Base-by-base conservation (phyloP, 441 rosid species). In the Eutrema salsugineum region DNA sequence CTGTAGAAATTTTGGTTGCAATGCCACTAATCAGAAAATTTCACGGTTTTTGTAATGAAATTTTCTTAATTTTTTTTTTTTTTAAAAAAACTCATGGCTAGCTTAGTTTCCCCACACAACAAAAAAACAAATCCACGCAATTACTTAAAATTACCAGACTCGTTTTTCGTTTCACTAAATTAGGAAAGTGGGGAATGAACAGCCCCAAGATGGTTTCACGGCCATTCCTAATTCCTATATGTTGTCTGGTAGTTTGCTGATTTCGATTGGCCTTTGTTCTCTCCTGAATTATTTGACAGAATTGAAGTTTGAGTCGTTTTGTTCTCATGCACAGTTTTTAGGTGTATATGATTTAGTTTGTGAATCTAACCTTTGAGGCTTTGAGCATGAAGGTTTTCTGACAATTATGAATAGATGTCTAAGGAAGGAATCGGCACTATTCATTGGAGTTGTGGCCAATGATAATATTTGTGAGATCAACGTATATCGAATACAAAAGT, bases 201-300 rank as follows among this genome's bases (percentile, higher is more conserved):
- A 19, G 4, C 78, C 78, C 0, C 7, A 51, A 17, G 58, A 51
- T 51, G 68, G 63, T 51, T 75, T 68, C 36, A 27, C 68, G 63
- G 14, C 54, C 70, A 36, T 68, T 24, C 78, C 78, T 43, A n/a
- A n/a, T n/a, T 42, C 51, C 3, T 68, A 75, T 62, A 11, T 75
- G 61, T 30, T 46, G 20, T 46, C 57, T 53, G 65, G 63, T 59
- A 9, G 11, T 19, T 28, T 64, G 39, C 43, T 17, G 16, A 12
- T 63, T 54, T 47, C n/a, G 6, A 49, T 76, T 1, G 30, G 54
- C 6, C 79, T 20, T 51, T 51, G 49, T 47, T 60, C 17, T 14
- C 16, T 9, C 27, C 27, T 49, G 17, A 72, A 6, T 57, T 47
- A 20, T 12, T 51, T 19, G 24, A 11, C 36, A 55, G 12, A 54